These are phyloP conservation scores for Diplodia sapinea DNA, from an alignment of 2,329 filamentous ascomycete genomes.

Conservation along the genomic window DNA sequence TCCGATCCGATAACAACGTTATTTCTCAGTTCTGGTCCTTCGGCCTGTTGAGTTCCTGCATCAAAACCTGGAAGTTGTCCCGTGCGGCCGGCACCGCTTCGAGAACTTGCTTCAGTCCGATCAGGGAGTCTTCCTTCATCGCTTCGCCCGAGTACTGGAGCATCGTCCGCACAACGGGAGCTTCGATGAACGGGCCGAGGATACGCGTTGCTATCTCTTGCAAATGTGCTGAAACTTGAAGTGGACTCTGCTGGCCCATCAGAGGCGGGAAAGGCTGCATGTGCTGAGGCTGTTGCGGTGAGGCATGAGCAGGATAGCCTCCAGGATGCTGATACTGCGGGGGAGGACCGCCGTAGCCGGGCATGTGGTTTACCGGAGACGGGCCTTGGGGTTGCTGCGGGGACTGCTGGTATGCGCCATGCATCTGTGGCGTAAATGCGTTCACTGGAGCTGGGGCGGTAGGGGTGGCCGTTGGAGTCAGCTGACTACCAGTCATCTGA, in stretches of 20 bases:
- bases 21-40: neutral
- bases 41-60: constrained; percentile 23
- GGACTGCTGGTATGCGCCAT: constrained; percentile 7
- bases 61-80: constrained; percentile 57
- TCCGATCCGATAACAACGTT: neutral
- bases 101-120: constrained; percentile 72
- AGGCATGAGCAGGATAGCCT: constrained; percentile 37
- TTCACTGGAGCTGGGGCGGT: constrained; percentile 31
- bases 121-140: constrained; percentile 65
- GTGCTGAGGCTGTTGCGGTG: constrained; percentile 44
- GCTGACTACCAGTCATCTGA: neutral
- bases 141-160: constrained; percentile 43
- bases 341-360: constrained; percentile 17
- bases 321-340: constrained; percentile 44
- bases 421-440: constrained; percentile 10
- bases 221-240: constrained; percentile 32
- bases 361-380: constrained; percentile 15
- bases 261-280: constrained; percentile 35
- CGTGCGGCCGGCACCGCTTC: constrained; percentile 68
- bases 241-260: constrained; percentile 17
- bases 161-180: constrained; percentile 50
- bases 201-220: constrained; percentile 48
- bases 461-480: constrained; percentile 21
- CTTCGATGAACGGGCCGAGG: constrained; percentile 51
- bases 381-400: constrained; percentile 33